Evolutionary conservation across 2,329 filamentous ascomycete species (phyloP).

Genomic region (Chrysosporium queenslandicum): DNA sequence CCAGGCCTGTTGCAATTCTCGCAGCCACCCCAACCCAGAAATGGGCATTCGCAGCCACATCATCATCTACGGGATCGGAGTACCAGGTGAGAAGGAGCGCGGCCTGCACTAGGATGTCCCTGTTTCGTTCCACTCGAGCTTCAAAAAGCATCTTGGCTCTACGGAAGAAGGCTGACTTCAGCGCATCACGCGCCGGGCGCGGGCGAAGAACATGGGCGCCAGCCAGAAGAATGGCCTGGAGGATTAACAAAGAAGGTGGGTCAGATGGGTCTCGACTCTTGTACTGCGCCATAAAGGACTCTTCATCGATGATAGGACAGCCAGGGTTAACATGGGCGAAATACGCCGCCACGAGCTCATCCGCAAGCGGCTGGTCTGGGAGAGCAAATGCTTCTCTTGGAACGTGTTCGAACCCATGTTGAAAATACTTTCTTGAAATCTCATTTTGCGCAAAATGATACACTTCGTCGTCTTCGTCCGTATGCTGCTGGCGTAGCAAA

Average conservation of each 20-base stretch:
- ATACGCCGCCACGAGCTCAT: constrained; percentile 44
- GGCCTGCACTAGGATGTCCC: constrained; percentile 46
- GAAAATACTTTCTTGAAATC: constrained; percentile 35
- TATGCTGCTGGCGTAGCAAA: constrained; percentile 42
- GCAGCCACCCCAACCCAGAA: constrained; percentile 46
- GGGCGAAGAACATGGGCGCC: constrained; percentile 42
- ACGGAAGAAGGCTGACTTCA: constrained; percentile 43
- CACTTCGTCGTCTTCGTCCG: constrained; percentile 33
- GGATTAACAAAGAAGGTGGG: constrained; percentile 40
- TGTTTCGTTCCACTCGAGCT: constrained; percentile 44
- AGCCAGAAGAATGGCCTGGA: constrained; percentile 44
- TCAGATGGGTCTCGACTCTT: constrained; percentile 37
- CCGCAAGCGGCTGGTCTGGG: constrained; percentile 40
- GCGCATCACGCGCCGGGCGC: constrained; percentile 34
- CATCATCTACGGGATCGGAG: constrained; percentile 44
- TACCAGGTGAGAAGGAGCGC: constrained; percentile 49
- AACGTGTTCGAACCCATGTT: constrained; percentile 38
- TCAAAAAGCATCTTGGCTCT: constrained; percentile 47
- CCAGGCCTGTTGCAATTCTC: constrained; percentile 44
- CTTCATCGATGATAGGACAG: constrained; percentile 45
- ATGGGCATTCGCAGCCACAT: constrained; percentile 45
- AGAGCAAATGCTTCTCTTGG: constrained; percentile 42
- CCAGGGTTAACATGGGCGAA: constrained; percentile 44
- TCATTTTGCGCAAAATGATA: constrained; percentile 38
- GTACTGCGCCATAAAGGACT: constrained; percentile 44